Conservation (phyloP, 768 basidiomycete species). For the Boletus pseudo-olivaceus region DNA sequence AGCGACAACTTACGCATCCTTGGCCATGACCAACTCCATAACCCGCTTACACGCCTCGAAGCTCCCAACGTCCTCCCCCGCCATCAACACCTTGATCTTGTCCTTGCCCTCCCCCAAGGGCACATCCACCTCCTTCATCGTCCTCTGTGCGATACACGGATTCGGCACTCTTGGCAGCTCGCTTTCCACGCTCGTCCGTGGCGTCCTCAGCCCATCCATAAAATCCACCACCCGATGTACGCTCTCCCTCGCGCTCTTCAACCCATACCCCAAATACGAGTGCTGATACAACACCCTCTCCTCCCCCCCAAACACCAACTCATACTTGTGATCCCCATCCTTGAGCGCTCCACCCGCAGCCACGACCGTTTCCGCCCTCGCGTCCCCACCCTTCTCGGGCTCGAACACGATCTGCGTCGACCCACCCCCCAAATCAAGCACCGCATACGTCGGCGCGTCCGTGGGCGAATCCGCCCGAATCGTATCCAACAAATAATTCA, state of each 20-base stretch:
- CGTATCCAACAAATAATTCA: constrained; percentile 83
- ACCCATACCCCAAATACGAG: constrained; percentile 94
- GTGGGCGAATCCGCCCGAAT: constrained; percentile 53
- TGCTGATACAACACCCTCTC: constrained; percentile 88
- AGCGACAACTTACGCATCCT: constrained; percentile 68
- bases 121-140: constrained; percentile 59
- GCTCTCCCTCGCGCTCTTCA: constrained; percentile 81
- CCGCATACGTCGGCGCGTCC: constrained; percentile 67
- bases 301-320: constrained; percentile 68
- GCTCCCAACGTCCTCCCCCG: constrained; percentile 73
- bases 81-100: constrained; percentile 74
- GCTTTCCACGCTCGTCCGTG: constrained; percentile 1
- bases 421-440: constrained; percentile 94
- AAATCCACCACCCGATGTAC: constrained; percentile 93
- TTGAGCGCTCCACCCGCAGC: constrained; percentile 40
- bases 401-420: constrained; percentile 98
- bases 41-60: constrained; percentile 85
- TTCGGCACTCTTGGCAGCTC: constrained; percentile 39
- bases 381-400: constrained; percentile 54
- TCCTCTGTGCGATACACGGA: constrained; percentile 77
- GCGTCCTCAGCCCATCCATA: constrained; percentile 49
- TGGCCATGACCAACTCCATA: constrained; percentile 87
- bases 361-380: no score
- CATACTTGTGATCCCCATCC: constrained; percentile 92
- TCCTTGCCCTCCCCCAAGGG: constrained; percentile 38